These are phyloP conservation scores for Cytospora schulzeri DNA, from an alignment of 2,329 filamentous ascomycete genomes.

Conservation along the genomic window DNA sequence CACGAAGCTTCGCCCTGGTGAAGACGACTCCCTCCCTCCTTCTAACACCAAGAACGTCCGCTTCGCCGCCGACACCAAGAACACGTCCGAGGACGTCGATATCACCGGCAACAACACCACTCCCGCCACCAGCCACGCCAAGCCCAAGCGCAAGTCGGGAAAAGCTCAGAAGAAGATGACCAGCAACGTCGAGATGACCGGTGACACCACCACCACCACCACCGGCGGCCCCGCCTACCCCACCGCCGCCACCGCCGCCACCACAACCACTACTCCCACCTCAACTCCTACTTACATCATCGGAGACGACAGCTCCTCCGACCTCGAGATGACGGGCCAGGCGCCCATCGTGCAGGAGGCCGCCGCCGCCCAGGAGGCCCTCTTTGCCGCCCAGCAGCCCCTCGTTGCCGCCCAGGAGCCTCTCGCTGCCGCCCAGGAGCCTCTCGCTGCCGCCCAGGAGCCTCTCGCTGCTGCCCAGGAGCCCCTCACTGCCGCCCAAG, in stretches of 20 bases:
- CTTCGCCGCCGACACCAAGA: not conserved
- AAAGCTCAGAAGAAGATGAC: too few species aligned
- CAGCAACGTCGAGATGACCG: not conserved
- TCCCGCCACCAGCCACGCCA: too few species aligned
- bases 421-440: not conserved
- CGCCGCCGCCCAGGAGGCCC: not conserved
- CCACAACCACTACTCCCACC: not conserved
- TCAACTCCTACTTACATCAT: not conserved
- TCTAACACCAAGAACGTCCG: not conserved
- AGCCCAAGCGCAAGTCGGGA: not conserved
- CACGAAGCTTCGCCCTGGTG: too few species aligned
- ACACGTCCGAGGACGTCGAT: not conserved
- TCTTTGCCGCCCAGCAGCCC: too few species aligned
- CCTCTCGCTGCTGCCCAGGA: too few species aligned
- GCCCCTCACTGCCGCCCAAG: not conserved
- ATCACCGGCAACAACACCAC: too few species aligned
- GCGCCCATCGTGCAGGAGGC: too few species aligned
- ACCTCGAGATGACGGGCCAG: not conserved
- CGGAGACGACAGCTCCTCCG: not conserved
- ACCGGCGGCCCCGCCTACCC: too few species aligned
- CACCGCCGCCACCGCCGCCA: not conserved
- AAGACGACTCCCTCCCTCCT: too few species aligned
- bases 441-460: too few species aligned
- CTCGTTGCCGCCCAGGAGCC: too few species aligned
- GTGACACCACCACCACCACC: not conserved